A percentile compares a stretch with the other conserved stretches of the same genome.
Evolutionary conservation across 2,329 filamentous ascomycete genomes (phyloP).

Genomic region (Lasiodiplodia theobromae): DNA sequence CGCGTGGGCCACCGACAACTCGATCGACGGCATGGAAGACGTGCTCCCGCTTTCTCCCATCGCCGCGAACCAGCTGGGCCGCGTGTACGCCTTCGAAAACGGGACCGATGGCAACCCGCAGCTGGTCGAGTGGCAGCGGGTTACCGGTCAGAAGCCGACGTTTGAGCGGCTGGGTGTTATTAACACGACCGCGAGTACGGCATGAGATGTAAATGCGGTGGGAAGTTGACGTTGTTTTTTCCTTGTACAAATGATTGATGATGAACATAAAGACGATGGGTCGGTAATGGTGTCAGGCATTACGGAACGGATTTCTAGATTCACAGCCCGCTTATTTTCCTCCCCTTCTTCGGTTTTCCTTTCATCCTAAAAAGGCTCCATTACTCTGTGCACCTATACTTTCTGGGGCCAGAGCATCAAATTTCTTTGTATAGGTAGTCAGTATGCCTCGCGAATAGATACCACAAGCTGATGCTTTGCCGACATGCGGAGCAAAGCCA

Average conservation of each 20-base stretch:
- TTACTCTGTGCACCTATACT: too few relatives aligned
- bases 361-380: too few relatives aligned
- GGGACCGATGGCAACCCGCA: background rate
- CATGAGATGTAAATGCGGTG: background rate
- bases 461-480: background rate
- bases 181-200: background rate
- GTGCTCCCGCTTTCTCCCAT: constrained; percentile 9
- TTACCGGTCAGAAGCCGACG: background rate
- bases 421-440: too few relatives aligned
- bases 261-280: too few relatives aligned
- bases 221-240: too few relatives aligned
- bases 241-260: too few relatives aligned
- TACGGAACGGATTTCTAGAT: too few relatives aligned
- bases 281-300: too few relatives aligned
- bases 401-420: too few relatives aligned
- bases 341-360: too few relatives aligned
- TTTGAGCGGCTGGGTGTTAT: constrained; percentile 9
- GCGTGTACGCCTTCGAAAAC: constrained; percentile 19
- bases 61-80: constrained; percentile 17
- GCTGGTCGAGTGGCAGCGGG: constrained; percentile 8
- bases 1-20: background rate
- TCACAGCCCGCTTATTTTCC: too few relatives aligned
- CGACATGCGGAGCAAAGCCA: background rate
- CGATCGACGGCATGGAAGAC: constrained; percentile 2
- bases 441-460: background rate